Conservation (phyloP, 164 flowering plant species). For the Annona squamosa region DNA sequence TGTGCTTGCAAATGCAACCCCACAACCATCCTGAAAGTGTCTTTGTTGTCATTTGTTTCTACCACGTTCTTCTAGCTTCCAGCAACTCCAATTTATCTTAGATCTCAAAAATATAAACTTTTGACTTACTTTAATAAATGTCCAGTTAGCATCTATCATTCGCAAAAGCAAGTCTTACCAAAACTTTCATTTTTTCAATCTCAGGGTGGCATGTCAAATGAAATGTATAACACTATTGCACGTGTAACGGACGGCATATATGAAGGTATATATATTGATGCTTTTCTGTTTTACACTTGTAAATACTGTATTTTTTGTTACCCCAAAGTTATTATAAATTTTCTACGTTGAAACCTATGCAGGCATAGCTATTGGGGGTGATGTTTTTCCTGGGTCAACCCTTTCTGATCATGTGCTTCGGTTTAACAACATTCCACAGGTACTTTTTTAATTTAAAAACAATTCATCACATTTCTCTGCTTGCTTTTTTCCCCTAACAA, state of each 20-base stretch:
- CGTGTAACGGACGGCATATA: constrained; percentile 98
- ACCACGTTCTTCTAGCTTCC: neutral
- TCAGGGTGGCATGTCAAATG: constrained; percentile 99
- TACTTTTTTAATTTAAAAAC: constrained; percentile 12
- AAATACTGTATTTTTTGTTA: neutral
- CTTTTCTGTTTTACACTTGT: neutral
- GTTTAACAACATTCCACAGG: constrained; percentile 97
- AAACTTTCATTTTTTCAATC: neutral
- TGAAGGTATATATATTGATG: constrained; percentile 54
- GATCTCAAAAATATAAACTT: neutral
- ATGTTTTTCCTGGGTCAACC: constrained; percentile 98
- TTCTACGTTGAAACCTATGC: constrained; percentile 2
- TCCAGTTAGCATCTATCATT: constrained; percentile 1
- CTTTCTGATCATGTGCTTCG: constrained; percentile 95
- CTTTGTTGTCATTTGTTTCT: neutral
- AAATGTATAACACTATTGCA: constrained; percentile 83
- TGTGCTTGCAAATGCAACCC: neutral
- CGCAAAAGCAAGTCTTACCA: neutral
- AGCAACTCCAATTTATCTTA: neutral
- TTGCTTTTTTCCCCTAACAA: neutral
- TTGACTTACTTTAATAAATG: neutral
- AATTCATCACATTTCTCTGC: neutral
- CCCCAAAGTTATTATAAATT: neutral
- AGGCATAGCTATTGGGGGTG: constrained; percentile 99
- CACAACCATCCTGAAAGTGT: neutral